These are phyloP conservation scores for Heterobasidion parviporum DNA, from an alignment of 1,284 basidiomycete genomes.

Conservation along the genomic window DNA sequence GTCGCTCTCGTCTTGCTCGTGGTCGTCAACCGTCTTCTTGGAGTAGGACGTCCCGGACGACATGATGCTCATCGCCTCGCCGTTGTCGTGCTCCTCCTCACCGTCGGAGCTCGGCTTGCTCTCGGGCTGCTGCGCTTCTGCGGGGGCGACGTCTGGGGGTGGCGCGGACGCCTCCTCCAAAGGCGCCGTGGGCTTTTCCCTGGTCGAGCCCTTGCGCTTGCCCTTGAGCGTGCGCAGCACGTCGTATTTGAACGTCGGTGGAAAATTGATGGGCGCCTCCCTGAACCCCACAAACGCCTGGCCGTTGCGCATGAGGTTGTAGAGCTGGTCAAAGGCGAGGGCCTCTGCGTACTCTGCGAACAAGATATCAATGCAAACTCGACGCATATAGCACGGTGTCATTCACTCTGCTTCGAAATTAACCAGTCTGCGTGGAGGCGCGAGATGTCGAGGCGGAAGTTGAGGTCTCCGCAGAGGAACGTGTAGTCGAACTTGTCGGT, in stretches of 20 bases:
- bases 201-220: slow-evolving; percentile 23
- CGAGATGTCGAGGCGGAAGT: slow-evolving; percentile 69
- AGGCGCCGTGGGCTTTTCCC: neutral
- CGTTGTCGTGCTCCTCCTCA: slow-evolving; percentile 17
- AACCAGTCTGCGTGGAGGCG: slow-evolving; percentile 67
- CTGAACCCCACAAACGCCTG: slow-evolving; percentile 61
- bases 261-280: slow-evolving; percentile 66
- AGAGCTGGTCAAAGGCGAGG: slow-evolving; percentile 75
- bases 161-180: neutral
- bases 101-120: slow-evolving; percentile 4
- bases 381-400: neutral
- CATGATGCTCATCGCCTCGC: slow-evolving; percentile 40
- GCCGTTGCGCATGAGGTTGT: slow-evolving; percentile 55
- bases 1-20: slow-evolving; percentile 23
- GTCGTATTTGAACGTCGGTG: slow-evolving; percentile 83
- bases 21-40: slow-evolving; percentile 17
- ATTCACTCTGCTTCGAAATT: slow-evolving; percentile 25
- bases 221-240: slow-evolving; percentile 50
- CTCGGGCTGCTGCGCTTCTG: neutral
- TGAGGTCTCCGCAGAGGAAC: slow-evolving; percentile 78
- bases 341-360: slow-evolving; percentile 59
- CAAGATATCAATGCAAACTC: neutral
- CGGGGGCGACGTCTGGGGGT: neutral
- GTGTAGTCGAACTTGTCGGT: slow-evolving; percentile 80
- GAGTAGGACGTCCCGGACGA: slow-evolving; percentile 51